Base-by-base conservation (phyloP, 345 rosid genomes). In the Lagerstroemia speciosa region DNA sequence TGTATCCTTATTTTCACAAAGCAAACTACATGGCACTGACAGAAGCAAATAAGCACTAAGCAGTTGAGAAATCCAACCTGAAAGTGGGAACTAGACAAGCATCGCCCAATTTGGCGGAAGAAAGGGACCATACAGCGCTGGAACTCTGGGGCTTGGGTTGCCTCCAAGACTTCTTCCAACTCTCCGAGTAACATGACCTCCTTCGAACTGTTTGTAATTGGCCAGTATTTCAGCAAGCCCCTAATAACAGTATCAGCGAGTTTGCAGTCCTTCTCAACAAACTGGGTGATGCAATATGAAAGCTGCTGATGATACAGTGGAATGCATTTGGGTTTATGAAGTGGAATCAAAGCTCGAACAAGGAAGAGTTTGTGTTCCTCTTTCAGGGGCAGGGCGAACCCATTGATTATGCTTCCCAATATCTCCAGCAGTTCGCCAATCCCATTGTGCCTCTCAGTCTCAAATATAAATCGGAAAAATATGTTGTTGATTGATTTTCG, bases 331-430 rank as follows among this genome's bases (percentile, higher is more conserved):
- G 94, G 89, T 73, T 86, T 90, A 76, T 90, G 97, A n/a, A 88
- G 88, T 19, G 94, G 97, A 74, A 88, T 85, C 64, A 90, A 74
- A 3, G 89, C 94, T 61, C 97, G 83, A 62, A 88, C 85, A 72
- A 90, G 97, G 76, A 90, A 90, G 71, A 90, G 94, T 78, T 90
- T 90, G 76, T 90, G 97, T 78, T 90, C 97, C 77, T 90, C 97
- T 67, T 90, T 90, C 66, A 90, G 69, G 17, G 97, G 94, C 75
- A 90, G 82, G 64, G 94, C 94, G 64, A 90, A 90, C 0, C 97
- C 97, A 72, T 90, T 90, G 50, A 88, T 90, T 76, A 90, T 90
- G 79, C 97, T 90, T 69, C 97, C 97, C 74, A 88, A 79, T 72
- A 90, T 88, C 78, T 90, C 97, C 27, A 90, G 66, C 71, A 90